A percentile compares a stretch with the other conserved stretches of the same genome.
Evolutionary conservation across 192 early-diverging fungal species (phyloP).

Genomic region (Backusella tarrabulga): DNA sequence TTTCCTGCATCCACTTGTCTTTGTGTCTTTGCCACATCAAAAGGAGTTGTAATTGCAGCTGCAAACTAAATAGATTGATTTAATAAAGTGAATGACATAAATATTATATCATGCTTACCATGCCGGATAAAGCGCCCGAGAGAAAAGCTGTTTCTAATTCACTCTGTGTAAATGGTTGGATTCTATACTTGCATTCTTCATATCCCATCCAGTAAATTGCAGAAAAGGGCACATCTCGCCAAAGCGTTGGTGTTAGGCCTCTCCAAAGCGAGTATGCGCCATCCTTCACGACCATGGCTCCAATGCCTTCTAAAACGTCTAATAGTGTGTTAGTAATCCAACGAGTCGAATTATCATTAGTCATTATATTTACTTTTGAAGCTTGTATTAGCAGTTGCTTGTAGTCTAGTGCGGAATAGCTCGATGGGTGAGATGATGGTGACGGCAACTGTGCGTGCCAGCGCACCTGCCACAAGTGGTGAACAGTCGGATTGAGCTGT

Average conservation of each 20-base stretch:
- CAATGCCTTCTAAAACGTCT: constrained; percentile 60
- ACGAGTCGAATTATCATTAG: not conserved
- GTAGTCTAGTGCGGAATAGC: constrained; percentile 88
- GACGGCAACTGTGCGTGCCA: constrained; percentile 78
- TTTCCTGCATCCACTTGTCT: constrained; percentile 64
- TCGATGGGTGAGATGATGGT: constrained; percentile 90
- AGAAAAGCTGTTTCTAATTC: constrained; percentile 76
- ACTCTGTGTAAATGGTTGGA: constrained; percentile 18
- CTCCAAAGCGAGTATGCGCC: constrained; percentile 76
- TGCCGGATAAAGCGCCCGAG: constrained; percentile 84
- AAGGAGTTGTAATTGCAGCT: constrained; percentile 89
- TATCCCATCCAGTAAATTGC: constrained; percentile 92
- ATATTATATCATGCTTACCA: constrained; percentile 43
- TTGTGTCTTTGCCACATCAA: constrained; percentile 94
- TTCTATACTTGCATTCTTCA: constrained; percentile 69
- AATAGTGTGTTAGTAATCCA: not conserved
- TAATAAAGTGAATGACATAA: not conserved
- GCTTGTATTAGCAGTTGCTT: constrained; percentile 58
- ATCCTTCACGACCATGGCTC: constrained; percentile 52
- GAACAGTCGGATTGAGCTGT: constrained; percentile 22
- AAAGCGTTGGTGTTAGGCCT: constrained; percentile 86
- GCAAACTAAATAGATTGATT: constrained; percentile 53
- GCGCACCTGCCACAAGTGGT: constrained; percentile 61
- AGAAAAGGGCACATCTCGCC: constrained; percentile 95
- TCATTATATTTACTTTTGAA: constrained; percentile 38